phyloP scores from a whole-genome alignment of 2,329 filamentous ascomycete species.

The Metarhizium album region DNA sequence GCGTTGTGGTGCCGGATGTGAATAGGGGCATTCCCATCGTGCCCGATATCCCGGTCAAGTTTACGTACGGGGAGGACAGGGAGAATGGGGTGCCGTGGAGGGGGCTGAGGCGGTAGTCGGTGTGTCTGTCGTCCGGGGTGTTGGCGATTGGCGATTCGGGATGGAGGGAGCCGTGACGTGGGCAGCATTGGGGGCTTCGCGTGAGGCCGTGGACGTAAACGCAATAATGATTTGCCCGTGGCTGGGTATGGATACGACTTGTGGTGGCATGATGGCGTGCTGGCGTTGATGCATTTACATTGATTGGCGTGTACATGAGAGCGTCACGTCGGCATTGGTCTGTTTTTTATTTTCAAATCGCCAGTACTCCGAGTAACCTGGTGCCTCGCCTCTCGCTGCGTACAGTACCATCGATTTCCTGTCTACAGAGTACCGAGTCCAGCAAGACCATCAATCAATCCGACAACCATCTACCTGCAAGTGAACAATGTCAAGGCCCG shows the following conservation, averaged over 20 bases:
- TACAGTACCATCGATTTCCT: neutral
- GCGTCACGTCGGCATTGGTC: neutral
- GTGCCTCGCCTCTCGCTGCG: no score
- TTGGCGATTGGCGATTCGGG: no score
- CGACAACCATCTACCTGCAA: neutral
- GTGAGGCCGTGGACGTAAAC: neutral
- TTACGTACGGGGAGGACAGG: constrained; percentile 22
- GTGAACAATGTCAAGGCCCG: neutral
- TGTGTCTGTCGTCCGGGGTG: neutral
- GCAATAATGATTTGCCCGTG: neutral
- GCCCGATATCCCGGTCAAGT: constrained; percentile 33
- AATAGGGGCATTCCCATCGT: constrained; percentile 37
- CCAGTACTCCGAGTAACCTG: no score
- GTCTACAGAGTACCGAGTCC: neutral
- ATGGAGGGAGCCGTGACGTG: neutral
- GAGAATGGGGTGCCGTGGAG: constrained; percentile 24
- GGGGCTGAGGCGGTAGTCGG: constrained; percentile 15
- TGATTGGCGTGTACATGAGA: neutral
- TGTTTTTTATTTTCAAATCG: no score
- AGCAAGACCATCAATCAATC: neutral
- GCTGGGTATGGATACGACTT: neutral
- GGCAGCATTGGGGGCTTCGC: neutral
- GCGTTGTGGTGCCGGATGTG: constrained; percentile 32
- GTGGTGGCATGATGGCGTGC: neutral
- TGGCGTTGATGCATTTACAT: neutral